Percentiles rank a stretch among this genome's conserved stretches.
phyloP scores from a whole-genome alignment of 306 rosid species.

The Vigna reflexopilosa region DNA sequence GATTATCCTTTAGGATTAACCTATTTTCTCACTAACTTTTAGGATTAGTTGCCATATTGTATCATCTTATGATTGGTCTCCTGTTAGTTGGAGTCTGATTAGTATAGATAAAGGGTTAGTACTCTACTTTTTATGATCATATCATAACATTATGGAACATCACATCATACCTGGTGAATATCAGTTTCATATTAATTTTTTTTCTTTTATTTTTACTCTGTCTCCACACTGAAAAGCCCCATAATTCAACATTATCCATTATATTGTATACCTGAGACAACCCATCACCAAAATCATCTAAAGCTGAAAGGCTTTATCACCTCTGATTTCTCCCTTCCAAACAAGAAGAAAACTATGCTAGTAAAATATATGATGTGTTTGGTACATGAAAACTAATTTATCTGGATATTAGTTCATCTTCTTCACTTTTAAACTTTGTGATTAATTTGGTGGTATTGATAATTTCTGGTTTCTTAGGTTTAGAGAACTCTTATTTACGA shows the following conservation, averaged over 20 bases:
- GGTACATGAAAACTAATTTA: slow-evolving; percentile 30
- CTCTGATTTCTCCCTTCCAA: slow-evolving; percentile 5
- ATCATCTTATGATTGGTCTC: neutral
- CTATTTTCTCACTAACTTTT: neutral
- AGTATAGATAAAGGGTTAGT: neutral
- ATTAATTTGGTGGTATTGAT: slow-evolving; percentile 30
- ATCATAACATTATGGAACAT: neutral
- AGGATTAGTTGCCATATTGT: neutral
- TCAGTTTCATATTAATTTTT: neutral
- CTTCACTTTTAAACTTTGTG: slow-evolving; percentile 12
- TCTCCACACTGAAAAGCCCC: neutral
- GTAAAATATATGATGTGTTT: slow-evolving; percentile 2
- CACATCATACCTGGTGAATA: neutral
- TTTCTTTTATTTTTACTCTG: neutral
- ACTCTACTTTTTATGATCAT: neutral
- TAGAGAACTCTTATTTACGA: slow-evolving; percentile 30
- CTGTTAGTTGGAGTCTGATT: neutral
- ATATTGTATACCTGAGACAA: neutral
- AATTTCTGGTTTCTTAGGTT: slow-evolving; percentile 41
- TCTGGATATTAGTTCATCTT: slow-evolving; percentile 8
- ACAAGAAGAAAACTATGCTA: slow-evolving; percentile 1
- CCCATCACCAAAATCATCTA: neutral
- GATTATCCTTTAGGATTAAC: neutral
- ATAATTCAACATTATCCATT: neutral
- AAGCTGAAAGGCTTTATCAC: slow-evolving; percentile 19